Evolutionary conservation across 2,329 filamentous ascomycete genomes (phyloP).

Genomic region (Fusarium tanahbumbuense): DNA sequence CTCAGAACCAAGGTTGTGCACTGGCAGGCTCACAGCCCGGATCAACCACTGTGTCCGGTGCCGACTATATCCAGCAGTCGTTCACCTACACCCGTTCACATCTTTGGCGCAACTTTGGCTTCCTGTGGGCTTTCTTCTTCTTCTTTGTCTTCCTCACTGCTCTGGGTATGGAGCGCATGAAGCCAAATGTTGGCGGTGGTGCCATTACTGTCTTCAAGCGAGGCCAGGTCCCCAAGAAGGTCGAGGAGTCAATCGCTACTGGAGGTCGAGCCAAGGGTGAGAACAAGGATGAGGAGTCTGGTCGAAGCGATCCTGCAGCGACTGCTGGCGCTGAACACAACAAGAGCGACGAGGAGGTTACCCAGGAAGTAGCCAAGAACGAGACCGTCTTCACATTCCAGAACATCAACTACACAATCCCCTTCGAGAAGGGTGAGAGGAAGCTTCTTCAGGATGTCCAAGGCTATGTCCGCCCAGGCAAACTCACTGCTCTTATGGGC

Average conservation of each 20-base stretch:
- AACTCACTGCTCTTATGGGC: constrained; percentile 82
- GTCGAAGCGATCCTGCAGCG: constrained; percentile 43
- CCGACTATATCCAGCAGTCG: constrained; percentile 63
- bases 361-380: constrained; percentile 67
- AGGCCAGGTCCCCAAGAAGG: constrained; percentile 68
- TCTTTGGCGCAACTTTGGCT: constrained; percentile 81
- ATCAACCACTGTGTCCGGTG: constrained; percentile 61
- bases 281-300: constrained; percentile 64
- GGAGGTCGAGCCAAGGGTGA: constrained; percentile 54
- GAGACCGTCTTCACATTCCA: constrained; percentile 68
- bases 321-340: constrained; percentile 39
- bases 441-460: constrained; percentile 80
- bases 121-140: constrained; percentile 79
- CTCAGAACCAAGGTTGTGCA: constrained; percentile 65
- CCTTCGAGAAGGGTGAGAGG: constrained; percentile 71
- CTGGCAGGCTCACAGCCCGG: constrained; percentile 61
- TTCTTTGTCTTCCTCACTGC: constrained; percentile 80
- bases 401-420: constrained; percentile 62
- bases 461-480: constrained; percentile 87
- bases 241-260: constrained; percentile 68
- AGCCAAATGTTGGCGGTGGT: constrained; percentile 69
- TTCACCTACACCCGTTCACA: constrained; percentile 68
- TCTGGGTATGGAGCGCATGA: constrained; percentile 73
- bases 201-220: constrained; percentile 72
- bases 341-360: constrained; percentile 43